Evolutionary conservation across 2,329 filamentous ascomycete species (phyloP).

Genomic region (Pleochaeta shiraiana): DNA sequence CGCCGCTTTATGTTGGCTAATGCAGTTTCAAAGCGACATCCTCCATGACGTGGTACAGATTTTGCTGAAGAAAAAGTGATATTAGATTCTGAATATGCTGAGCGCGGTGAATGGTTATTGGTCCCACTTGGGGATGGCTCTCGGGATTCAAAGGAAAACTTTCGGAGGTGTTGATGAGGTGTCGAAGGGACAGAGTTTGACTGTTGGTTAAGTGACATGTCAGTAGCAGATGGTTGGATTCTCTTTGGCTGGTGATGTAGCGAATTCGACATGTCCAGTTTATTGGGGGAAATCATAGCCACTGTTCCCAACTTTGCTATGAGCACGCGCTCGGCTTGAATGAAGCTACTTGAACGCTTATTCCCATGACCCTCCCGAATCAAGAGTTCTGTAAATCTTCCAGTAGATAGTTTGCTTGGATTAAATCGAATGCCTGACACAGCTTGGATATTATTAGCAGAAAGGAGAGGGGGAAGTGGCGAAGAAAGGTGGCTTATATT

Average conservation of each 20-base stretch:
- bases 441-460: constrained; percentile 33
- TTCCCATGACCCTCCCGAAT: constrained; percentile 32
- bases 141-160: constrained; percentile 59
- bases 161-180: constrained; percentile 68
- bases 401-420: constrained; percentile 24
- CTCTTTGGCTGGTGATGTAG: constrained; percentile 13
- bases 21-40: constrained; percentile 78
- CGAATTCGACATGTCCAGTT: constrained; percentile 14
- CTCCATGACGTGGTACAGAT: constrained; percentile 34
- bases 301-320: constrained; percentile 33
- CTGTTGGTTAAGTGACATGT: constrained; percentile 33
- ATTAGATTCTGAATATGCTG: constrained; percentile 75
- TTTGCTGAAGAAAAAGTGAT: constrained; percentile 46
- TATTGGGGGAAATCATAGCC: constrained; percentile 17
- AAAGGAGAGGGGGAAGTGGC: constrained; percentile 32
- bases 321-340: constrained; percentile 38
- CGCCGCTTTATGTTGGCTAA: constrained; percentile 61
- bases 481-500: constrained; percentile 31
- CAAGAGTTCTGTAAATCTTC: constrained; percentile 25
- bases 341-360: constrained; percentile 32
- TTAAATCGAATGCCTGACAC: constrained; percentile 28
- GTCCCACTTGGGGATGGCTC: constrained; percentile 61
- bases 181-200: constrained; percentile 89
- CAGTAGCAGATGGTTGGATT: constrained; percentile 23
- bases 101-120: constrained; percentile 68